Conservation (phyloP, 495 filamentous ascomycete genomes). For the Clavariopsis aquatica region DNA sequence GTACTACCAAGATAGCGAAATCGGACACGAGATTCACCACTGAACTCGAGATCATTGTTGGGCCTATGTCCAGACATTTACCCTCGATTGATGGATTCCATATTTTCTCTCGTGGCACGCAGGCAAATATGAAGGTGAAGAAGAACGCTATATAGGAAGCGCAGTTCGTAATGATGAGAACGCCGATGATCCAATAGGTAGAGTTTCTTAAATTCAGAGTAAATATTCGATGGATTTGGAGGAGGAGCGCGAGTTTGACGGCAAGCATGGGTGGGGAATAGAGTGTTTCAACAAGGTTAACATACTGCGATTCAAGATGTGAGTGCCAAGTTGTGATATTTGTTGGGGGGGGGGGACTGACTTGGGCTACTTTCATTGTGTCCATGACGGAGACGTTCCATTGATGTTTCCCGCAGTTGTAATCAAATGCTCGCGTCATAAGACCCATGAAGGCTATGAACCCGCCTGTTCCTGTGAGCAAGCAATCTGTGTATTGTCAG, state of each 20-base stretch:
- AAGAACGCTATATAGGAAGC: slow-evolving; percentile 18
- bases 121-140: slow-evolving; percentile 24
- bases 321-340: not conserved
- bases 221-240: slow-evolving; percentile 35
- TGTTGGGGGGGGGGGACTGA: not conserved
- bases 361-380: not conserved
- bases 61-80: slow-evolving; percentile 1
- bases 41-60: not conserved
- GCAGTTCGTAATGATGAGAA: slow-evolving; percentile 31
- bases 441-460: slow-evolving; percentile 12
- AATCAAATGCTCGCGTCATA: slow-evolving; percentile 6
- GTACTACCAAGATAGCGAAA: slow-evolving; percentile 9
- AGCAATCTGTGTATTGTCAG: slow-evolving; percentile 11
- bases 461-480: not conserved
- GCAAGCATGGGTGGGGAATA: slow-evolving; percentile 18
- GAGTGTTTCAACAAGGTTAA: slow-evolving; percentile 27
- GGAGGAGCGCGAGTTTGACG: slow-evolving; percentile 17
- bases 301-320: slow-evolving; percentile 18
- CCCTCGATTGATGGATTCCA: slow-evolving; percentile 11
- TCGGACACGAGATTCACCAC: slow-evolving; percentile 20
- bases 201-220: slow-evolving; percentile 17
- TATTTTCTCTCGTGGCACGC: slow-evolving; percentile 19
- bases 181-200: slow-evolving; percentile 19
- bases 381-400: slow-evolving; percentile 31
- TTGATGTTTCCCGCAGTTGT: slow-evolving; percentile 31